A percentile compares a stretch with the other conserved stretches of the same genome.
Evolutionary conservation across 2,329 filamentous ascomycete genomes (phyloP).

Genomic region (Mycosphaerella sp.): DNA sequence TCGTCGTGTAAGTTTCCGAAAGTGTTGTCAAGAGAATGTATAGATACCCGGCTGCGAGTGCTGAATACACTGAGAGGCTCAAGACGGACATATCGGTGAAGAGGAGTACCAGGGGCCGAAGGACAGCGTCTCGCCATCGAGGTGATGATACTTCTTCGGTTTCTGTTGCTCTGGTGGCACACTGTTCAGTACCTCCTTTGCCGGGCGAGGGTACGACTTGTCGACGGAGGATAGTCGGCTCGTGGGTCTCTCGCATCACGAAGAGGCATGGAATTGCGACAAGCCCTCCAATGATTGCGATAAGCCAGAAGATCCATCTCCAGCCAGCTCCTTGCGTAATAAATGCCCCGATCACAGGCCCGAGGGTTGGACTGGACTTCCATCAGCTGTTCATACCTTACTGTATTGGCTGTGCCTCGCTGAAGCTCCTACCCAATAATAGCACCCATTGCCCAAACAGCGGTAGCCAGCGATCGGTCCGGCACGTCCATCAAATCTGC

Average conservation of each 20-base stretch:
- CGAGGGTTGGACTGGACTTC: slow-evolving; percentile 25
- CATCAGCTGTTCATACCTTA: background rate
- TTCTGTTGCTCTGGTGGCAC: slow-evolving; percentile 38
- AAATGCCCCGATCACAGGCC: slow-evolving; percentile 48
- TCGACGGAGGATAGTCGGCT: slow-evolving; percentile 43
- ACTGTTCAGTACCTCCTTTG: slow-evolving; percentile 44
- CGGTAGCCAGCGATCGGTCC: too few relatives aligned
- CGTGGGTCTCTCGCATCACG: slow-evolving; percentile 44
- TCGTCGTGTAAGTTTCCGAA: too few relatives aligned
- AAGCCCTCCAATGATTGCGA: slow-evolving; percentile 34
- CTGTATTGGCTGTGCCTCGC: too few relatives aligned
- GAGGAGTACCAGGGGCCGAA: too few relatives aligned
- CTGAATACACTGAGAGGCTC: too few relatives aligned
- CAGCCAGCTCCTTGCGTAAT: slow-evolving; percentile 45
- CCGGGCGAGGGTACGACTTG: slow-evolving; percentile 41
- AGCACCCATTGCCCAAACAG: too few relatives aligned
- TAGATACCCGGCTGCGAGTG: too few relatives aligned
- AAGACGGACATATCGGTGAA: too few relatives aligned
- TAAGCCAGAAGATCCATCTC: slow-evolving; percentile 49
- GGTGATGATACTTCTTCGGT: slow-evolving; percentile 35
- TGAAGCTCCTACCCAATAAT: too few relatives aligned
- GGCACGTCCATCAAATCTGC: too few relatives aligned
- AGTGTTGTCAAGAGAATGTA: too few relatives aligned
- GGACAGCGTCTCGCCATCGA: too few relatives aligned
- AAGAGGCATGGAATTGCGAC: slow-evolving; percentile 33